phyloP scores from a whole-genome alignment of 2,329 filamentous ascomycete species.

The Curvularia spicifera region DNA sequence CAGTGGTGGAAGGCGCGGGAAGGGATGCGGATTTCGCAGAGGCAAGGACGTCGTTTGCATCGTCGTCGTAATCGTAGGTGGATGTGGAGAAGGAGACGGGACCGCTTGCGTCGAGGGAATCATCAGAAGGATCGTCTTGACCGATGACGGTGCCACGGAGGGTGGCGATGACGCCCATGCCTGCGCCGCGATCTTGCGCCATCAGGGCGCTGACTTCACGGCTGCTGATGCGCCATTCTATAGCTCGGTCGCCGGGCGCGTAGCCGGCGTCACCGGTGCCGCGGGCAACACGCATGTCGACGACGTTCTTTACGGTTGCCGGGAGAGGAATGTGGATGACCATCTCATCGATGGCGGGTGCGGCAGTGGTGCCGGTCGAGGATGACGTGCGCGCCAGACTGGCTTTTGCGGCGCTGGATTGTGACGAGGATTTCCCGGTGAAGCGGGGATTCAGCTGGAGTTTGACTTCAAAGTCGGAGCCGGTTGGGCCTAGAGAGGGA shows the following conservation, averaged over 20 bases:
- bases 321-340: conserved; percentile 81
- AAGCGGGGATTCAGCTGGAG: conserved; percentile 68
- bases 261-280: conserved; percentile 85
- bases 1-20: background rate
- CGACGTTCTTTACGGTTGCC: conserved; percentile 77
- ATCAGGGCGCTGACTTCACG: conserved; percentile 69
- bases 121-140: conserved; percentile 51
- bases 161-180: conserved; percentile 70
- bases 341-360: conserved; percentile 71
- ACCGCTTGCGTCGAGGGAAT: conserved; percentile 44
- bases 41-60: conserved; percentile 32
- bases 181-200: conserved; percentile 48
- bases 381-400: conserved; percentile 32
- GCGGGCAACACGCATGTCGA: conserved; percentile 78
- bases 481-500: conserved; percentile 75
- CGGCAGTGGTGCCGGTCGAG: conserved; percentile 42
- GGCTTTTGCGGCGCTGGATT: conserved; percentile 42
- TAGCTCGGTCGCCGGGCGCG: conserved; percentile 70
- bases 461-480: conserved; percentile 87
- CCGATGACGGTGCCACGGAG: conserved; percentile 83
- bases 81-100: conserved; percentile 29
- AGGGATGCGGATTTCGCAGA: conserved; percentile 5
- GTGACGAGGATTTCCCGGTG: conserved; percentile 47
- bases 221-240: conserved; percentile 83
- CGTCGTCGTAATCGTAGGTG: conserved; percentile 42